phyloP scores from a whole-genome alignment of 2,329 filamentous ascomycete genomes.

The Cladosporium sp. region DNA sequence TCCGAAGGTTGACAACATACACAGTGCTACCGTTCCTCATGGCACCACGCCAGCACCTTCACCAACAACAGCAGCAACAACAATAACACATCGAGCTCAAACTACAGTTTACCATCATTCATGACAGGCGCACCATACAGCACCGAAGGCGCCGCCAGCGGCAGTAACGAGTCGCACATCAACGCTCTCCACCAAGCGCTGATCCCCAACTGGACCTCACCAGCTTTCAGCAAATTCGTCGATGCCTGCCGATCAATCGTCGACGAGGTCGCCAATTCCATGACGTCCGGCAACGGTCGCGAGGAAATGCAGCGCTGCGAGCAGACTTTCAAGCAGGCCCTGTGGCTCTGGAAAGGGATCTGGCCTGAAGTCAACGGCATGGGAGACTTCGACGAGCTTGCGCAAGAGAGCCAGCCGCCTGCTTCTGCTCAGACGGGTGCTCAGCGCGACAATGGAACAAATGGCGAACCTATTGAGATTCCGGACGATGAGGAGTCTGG shows the following conservation, averaged over 20 bases:
- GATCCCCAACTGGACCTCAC: slow-evolving; percentile 50
- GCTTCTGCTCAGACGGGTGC: too few relatives aligned
- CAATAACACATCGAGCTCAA: slow-evolving; percentile 21
- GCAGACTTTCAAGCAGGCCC: slow-evolving; percentile 44
- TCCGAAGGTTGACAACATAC: slow-evolving; percentile 11
- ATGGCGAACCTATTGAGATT: slow-evolving; percentile 17
- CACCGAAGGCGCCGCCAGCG: slow-evolving; percentile 7
- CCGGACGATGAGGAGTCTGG: slow-evolving; percentile 17
- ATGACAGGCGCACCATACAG: slow-evolving; percentile 16
- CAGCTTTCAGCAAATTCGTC: slow-evolving; percentile 47
- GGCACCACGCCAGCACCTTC: slow-evolving; percentile 46
- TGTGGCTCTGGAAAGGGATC: slow-evolving; percentile 46
- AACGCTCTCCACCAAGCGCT: slow-evolving; percentile 47
- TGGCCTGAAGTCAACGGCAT: slow-evolving; percentile 49
- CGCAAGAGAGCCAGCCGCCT: slow-evolving; percentile 9
- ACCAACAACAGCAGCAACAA: slow-evolving; percentile 24
- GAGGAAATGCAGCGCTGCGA: slow-evolving; percentile 46
- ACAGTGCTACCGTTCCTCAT: slow-evolving; percentile 45
- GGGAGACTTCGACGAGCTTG: slow-evolving; percentile 41
- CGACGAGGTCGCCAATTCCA: slow-evolving; percentile 47
- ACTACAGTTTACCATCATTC: slow-evolving; percentile 31
- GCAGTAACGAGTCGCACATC: slow-evolving; percentile 40
- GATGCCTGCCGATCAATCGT: slow-evolving; percentile 46
- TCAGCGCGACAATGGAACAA: neutral
- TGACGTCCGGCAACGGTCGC: slow-evolving; percentile 43